Conservation (phyloP, 2,329 filamentous ascomycete species). For the Colletotrichum sublineola region DNA sequence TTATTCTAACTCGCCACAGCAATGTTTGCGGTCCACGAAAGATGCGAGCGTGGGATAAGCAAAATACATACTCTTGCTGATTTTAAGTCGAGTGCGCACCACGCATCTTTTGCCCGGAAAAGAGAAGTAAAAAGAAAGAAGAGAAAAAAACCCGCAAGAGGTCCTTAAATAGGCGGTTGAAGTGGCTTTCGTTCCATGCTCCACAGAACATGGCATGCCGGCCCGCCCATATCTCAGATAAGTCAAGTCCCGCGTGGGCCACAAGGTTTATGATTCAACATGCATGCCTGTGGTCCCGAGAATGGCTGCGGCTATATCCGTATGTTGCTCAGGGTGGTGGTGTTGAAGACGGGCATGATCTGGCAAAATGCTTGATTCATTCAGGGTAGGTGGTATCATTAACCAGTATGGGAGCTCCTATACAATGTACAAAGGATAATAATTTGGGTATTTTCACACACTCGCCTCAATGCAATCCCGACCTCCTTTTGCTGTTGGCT, state of each 20-base stretch:
- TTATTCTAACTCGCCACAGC: no score
- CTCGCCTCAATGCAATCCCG: conserved; percentile 14
- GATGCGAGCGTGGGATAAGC: no score
- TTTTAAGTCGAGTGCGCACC: no score
- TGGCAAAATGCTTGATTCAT: not conserved
- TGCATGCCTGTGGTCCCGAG: not conserved
- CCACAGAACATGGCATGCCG: not conserved
- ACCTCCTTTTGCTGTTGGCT: conserved; percentile 25
- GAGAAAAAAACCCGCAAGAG: not conserved
- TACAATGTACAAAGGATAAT: not conserved
- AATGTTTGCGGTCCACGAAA: no score
- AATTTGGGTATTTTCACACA: not conserved
- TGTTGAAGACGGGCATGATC: no score
- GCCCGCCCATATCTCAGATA: not conserved
- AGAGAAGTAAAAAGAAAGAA: no score
- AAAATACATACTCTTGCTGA: no score
- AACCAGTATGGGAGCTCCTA: conserved; percentile 6
- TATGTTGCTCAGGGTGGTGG: not conserved
- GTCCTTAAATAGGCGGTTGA: not conserved
- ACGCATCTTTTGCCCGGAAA: no score
- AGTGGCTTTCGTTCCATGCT: not conserved
- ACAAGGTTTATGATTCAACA: not conserved
- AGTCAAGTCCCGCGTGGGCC: not conserved
- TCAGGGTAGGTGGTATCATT: not conserved
- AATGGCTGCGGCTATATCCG: not conserved